Base-by-base conservation (phyloP, 495 filamentous ascomycete genomes). In the Tuber indicum region DNA sequence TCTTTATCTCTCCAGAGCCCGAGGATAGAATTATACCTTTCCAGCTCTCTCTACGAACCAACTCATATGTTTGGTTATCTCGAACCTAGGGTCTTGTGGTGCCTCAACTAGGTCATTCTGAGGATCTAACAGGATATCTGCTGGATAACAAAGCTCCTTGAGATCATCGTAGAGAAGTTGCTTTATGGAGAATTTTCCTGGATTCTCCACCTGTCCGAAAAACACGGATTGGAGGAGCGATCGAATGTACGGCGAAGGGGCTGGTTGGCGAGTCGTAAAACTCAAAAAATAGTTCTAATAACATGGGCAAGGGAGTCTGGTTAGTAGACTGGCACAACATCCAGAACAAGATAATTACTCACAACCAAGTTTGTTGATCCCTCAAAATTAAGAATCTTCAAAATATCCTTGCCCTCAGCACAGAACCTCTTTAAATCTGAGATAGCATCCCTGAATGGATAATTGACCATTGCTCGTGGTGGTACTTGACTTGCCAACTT, bases 401-500 rank as follows among this genome's bases (percentile, higher is more conserved):
- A 87, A 72, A 91, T 86, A 74, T 93, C 90, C 49, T 88, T 85
- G n/a, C 89, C 91, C 83, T 98, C 92, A 75, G 88, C 86, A 83
- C 91, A 93, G 42, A 97, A 84, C 46, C 89, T 88, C 80, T 88
- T 88, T 79, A 97, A 87, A 79, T 92, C 90, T 75, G 85, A 85
- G 78, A 90, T 88, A 9, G 94, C 93, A 82, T 93, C 90, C 36
- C 91, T 89, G 73, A 92, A 90, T 58, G 87, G 89, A 47, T 93
- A 87, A 45, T 92, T 88, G 23, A 97, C 92, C 79, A 98, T 94
- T 10, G 95, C 93, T 42, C 95, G 90, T 41, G 96, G 96, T 6
- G 96, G 96, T 73, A 97, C 93, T 7, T 93, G 97, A 81, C 93
- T 97, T 12, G 96, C 93, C 8, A 99, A 86, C 77, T 90, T 91